Percentiles rank a stretch among this genome's conserved stretches.
Conservation (phyloP, 2,329 filamentous ascomycete genomes). For the Colletotrichum brevisporum region DNA sequence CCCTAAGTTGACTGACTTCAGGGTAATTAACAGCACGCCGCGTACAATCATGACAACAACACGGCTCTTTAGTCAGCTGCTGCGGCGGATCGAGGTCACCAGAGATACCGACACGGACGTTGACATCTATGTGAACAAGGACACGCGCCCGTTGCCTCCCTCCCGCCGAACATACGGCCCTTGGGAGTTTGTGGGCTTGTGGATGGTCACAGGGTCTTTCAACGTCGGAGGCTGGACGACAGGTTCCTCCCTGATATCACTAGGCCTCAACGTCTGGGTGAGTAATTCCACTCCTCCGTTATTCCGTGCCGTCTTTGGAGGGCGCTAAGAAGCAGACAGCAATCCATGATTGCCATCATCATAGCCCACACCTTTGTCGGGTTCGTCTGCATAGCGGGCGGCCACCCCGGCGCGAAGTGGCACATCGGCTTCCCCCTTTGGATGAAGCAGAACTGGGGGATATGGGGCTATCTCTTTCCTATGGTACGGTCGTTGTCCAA, state of each 20-base stretch:
- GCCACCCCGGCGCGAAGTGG: constrained; percentile 44
- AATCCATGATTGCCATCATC: constrained; percentile 42
- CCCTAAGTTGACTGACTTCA: too few species aligned
- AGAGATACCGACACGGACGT: constrained; percentile 41
- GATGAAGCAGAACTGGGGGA: constrained; percentile 45
- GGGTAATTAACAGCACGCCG: background rate
- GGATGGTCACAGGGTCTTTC: constrained; percentile 49
- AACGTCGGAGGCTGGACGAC: constrained; percentile 49
- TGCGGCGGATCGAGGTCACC: constrained; percentile 42
- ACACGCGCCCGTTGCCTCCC: constrained; percentile 47
- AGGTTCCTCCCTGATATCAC: constrained; percentile 43
- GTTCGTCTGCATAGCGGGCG: constrained; percentile 42
- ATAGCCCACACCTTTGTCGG: constrained; percentile 41
- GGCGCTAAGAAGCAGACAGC: background rate
- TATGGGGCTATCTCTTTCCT: constrained; percentile 43
- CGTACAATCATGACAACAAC: background rate
- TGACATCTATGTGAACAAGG: constrained; percentile 45
- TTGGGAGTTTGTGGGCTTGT: constrained; percentile 48
- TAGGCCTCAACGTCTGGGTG: constrained; percentile 43
- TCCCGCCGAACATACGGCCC: constrained; percentile 47
- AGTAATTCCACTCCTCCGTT: background rate
- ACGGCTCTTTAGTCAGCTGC: constrained; percentile 23
- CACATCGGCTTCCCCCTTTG: constrained; percentile 45
- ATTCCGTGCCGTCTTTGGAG: background rate
- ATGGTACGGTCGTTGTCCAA: constrained; percentile 21